Evolutionary conservation across 2,329 filamentous ascomycete species (phyloP).

Genomic region (Aspergillus hortae): DNA sequence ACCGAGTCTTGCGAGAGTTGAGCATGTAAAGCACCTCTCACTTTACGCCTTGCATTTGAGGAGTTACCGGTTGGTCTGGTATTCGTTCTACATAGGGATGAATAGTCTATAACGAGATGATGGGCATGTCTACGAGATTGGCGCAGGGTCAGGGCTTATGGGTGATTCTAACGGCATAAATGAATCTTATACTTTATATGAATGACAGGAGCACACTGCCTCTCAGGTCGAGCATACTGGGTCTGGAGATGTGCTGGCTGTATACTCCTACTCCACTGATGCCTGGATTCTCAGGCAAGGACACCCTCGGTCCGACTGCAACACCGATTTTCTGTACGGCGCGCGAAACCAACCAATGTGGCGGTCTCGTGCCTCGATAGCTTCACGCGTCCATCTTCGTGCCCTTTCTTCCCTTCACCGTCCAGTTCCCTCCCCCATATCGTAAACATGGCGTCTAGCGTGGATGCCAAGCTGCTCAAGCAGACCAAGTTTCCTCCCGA

Average conservation of each 20-base stretch:
- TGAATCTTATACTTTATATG: background rate
- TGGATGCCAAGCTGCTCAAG: constrained; percentile 84
- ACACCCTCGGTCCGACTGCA: constrained; percentile 11
- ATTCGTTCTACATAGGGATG: background rate
- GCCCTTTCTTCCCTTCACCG: background rate
- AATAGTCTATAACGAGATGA: background rate
- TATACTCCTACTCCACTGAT: background rate
- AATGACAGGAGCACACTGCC: background rate
- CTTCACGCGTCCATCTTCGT: constrained; percentile 5
- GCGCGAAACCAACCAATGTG: constrained; percentile 2
- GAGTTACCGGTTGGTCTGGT: background rate
- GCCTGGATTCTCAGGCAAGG: background rate
- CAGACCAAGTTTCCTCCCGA: constrained; percentile 91
- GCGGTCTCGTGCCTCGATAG: constrained; percentile 10
- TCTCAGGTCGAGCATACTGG: too few relatives aligned
- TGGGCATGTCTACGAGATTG: background rate
- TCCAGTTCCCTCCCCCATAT: background rate
- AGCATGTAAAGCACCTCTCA: background rate
- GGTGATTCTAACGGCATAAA: too few relatives aligned
- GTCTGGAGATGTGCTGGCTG: too few relatives aligned
- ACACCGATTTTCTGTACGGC: constrained; percentile 3
- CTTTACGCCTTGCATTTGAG: background rate
- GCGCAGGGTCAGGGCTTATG: too few relatives aligned
- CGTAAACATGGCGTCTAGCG: constrained; percentile 71
- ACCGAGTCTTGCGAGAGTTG: constrained; percentile 36